phyloP scores from a whole-genome alignment of 139 green algal genomes.

The Closterium sp. region DNA sequence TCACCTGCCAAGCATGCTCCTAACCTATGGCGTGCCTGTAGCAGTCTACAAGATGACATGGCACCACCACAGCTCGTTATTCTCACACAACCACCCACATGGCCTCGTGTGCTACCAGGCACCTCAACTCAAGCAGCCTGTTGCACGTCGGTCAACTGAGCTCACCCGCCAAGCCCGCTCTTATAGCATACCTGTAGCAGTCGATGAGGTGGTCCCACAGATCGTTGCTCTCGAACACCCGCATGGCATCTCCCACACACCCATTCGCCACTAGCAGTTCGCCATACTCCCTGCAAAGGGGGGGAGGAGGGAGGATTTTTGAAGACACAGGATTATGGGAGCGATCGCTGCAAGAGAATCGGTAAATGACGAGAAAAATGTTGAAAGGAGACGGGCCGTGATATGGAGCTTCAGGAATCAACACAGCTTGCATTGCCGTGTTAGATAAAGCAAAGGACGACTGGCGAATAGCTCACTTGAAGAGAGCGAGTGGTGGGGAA shows the following conservation, averaged over 20 bases:
- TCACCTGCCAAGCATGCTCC: too few relatives aligned
- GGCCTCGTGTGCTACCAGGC: not conserved
- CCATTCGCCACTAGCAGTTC: conserved; percentile 77
- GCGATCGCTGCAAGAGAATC: too few relatives aligned
- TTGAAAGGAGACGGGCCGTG: too few relatives aligned
- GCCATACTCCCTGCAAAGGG: conserved; percentile 70
- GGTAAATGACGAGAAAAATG: too few relatives aligned
- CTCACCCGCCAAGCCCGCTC: not conserved
- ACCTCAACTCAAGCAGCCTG: not conserved
- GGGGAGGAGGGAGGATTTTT: too few relatives aligned
- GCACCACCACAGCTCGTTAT: not conserved
- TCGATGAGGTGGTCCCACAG: conserved; percentile 84
- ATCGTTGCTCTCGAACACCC: conserved; percentile 79
- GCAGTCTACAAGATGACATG: not conserved
- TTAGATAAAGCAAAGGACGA: too few relatives aligned
- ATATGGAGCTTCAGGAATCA: too few relatives aligned
- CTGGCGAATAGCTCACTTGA: not conserved
- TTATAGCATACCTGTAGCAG: conserved; percentile 68
- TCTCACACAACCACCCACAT: not conserved
- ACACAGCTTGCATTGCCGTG: too few relatives aligned
- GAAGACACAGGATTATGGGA: too few relatives aligned
- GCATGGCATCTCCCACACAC: conserved; percentile 72
- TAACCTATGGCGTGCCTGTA: not conserved
- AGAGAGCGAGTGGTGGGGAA: not conserved
- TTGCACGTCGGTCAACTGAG: too few relatives aligned